A percentile compares a stretch with the other conserved stretches of the same genome.
Evolutionary conservation across 2,329 filamentous ascomycete genomes (phyloP).

Genomic region (Phialophora tarda): DNA sequence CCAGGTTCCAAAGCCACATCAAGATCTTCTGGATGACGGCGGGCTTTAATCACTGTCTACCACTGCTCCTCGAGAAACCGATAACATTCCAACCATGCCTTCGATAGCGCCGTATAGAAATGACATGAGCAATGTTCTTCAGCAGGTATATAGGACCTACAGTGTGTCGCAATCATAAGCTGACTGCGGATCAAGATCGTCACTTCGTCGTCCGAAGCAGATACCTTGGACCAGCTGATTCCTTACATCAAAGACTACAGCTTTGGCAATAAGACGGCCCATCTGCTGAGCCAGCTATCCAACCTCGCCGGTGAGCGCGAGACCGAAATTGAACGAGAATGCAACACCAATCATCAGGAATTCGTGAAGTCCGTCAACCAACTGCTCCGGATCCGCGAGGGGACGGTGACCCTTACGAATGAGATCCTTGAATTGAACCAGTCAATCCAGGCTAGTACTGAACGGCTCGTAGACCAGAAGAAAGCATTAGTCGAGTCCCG

Average conservation of each 20-base stretch:
- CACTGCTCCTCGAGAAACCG: not conserved
- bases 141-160: conserved; percentile 43
- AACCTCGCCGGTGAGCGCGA: conserved; percentile 87
- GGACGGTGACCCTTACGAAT: conserved; percentile 82
- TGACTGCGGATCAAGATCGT: conserved; percentile 70
- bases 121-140: conserved; percentile 48
- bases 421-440: conserved; percentile 93
- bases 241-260: conserved; percentile 91
- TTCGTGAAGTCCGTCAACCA: conserved; percentile 94
- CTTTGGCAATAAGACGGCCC: conserved; percentile 71
- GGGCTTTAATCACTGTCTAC: not conserved
- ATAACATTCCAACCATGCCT: conserved; percentile 42
- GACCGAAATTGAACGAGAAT: conserved; percentile 89
- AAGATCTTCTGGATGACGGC: not conserved
- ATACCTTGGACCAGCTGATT: conserved; percentile 95
- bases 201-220: conserved; percentile 84
- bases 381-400: conserved; percentile 87
- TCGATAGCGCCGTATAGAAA: conserved; percentile 45
- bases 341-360: conserved; percentile 94
- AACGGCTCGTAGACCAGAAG: conserved; percentile 93
- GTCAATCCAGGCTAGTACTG: conserved; percentile 92
- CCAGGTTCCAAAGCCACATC: not conserved
- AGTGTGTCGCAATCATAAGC: not conserved
- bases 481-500: conserved; percentile 91
- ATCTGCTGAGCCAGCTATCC: conserved; percentile 77